Percentiles rank a stretch among this genome's conserved stretches.
phyloP scores from a whole-genome alignment of 352 stramenopile species.

The Globisporangium cederbergense region DNA sequence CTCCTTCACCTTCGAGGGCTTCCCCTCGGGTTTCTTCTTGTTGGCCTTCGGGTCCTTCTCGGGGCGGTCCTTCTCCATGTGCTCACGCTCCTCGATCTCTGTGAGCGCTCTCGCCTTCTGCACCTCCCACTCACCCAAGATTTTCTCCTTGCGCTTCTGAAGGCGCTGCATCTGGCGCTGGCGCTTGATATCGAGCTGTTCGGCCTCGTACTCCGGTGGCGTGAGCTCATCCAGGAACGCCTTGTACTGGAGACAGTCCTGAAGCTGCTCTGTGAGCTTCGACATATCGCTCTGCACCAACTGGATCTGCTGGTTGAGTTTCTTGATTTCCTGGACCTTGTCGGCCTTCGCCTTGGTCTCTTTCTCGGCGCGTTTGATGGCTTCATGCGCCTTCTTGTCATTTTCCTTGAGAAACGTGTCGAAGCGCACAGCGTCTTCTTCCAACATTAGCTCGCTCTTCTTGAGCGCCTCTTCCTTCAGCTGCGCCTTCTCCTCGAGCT shows the following conservation, averaged over 20 bases:
- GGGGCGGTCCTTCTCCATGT: conserved; percentile 45
- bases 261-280: conserved; percentile 92
- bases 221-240: conserved; percentile 92
- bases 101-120: conserved; percentile 49
- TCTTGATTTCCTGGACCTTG: conserved; percentile 95
- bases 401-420: conserved; percentile 98
- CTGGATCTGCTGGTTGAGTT: conserved; percentile 95
- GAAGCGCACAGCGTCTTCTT: conserved; percentile 94
- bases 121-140: conserved; percentile 62
- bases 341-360: conserved; percentile 93
- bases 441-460: conserved; percentile 94
- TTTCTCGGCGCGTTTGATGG: conserved; percentile 92
- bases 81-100: conserved; percentile 70
- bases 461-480: conserved; percentile 94
- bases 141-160: conserved; percentile 69
- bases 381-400: conserved; percentile 95
- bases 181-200: conserved; percentile 80
- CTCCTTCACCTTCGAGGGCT: conserved; percentile 31
- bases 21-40: conserved; percentile 59
- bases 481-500: conserved; percentile 94
- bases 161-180: conserved; percentile 55
- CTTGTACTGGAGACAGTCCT: conserved; percentile 94
- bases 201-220: conserved; percentile 74
- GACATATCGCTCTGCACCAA: conserved; percentile 92
- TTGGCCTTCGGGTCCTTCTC: conserved; percentile 50